A percentile compares a stretch with the other conserved stretches of the same genome.
Conservation (phyloP, 805 yeast genomes). For the Metschnikowia henanensis region DNA sequence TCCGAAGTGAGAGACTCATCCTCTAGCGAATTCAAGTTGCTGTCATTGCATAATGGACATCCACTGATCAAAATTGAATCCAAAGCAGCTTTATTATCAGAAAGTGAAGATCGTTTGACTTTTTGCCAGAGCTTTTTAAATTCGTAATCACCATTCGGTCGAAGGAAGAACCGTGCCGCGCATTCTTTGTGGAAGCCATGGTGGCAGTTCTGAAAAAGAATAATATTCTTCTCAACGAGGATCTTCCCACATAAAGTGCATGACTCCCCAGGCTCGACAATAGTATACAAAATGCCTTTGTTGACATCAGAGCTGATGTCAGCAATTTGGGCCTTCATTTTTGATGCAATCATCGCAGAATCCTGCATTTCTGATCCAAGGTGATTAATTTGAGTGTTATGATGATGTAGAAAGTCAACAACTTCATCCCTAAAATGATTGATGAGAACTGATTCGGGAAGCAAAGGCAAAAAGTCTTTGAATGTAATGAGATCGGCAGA, state of each 20-base stretch:
- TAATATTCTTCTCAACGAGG: constrained; percentile 68
- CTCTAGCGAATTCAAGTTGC: constrained; percentile 69
- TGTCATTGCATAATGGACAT: constrained; percentile 77
- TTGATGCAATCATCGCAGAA: constrained; percentile 58
- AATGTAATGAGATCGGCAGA: constrained; percentile 49
- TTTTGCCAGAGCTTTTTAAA: constrained; percentile 61
- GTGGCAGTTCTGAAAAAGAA: constrained; percentile 79
- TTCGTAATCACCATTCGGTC: constrained; percentile 62
- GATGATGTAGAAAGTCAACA: constrained; percentile 71
- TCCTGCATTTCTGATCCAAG: constrained; percentile 75
- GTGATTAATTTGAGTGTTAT: constrained; percentile 63
- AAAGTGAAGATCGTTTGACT: constrained; percentile 45
- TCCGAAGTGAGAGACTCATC: constrained; percentile 48
- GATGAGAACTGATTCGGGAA: constrained; percentile 81
- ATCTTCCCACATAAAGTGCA: constrained; percentile 74
- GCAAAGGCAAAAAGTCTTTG: constrained; percentile 79
- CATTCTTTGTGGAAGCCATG: constrained; percentile 93
- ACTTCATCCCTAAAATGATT: constrained; percentile 84
- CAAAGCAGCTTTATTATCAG: constrained; percentile 46
- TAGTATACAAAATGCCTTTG: constrained; percentile 51
- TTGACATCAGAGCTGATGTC: constrained; percentile 31
- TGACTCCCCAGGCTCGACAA: constrained; percentile 80
- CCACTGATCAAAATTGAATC: constrained; percentile 60
- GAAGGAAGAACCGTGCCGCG: constrained; percentile 57
- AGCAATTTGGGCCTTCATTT: constrained; percentile 59